Base-by-base conservation (phyloP, 2,329 filamentous ascomycete species). In the Aspergillus quadricinctus region DNA sequence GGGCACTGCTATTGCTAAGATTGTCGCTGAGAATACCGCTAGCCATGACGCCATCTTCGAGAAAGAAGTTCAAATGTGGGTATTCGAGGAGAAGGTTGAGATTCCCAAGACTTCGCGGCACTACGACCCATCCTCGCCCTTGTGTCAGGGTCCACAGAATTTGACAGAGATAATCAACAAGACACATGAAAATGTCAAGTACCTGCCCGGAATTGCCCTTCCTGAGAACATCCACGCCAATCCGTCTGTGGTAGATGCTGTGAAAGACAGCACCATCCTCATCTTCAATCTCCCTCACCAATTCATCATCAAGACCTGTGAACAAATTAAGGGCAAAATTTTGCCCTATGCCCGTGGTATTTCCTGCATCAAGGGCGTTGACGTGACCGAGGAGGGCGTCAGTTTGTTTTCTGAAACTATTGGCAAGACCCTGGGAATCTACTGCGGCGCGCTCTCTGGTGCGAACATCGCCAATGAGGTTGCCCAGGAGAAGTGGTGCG, bases 381-480 rank as follows among this genome's bases (percentile, higher is more conserved):
- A 96, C 65, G 94, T 99, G 35, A 88, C 89, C 3, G 89, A 93
- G 67, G 86, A 90, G 51, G 90, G 89, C 54, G 87, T 97, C 65
- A 87, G 87, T 67, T 83, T 99, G 54, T 97, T 99, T 79, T 95
- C 90, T 54, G 94, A 99, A 77, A 91, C 88, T 74, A 99, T 99
- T 70, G 92, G 92, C 56, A 86, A 90, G 72, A 88, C 88, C 29
- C 82, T 99, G 21, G 90, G 89, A 60, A 99, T 99, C 72, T 99
- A 99, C 80, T 96, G 92, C 68, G 94, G 94, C 68, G 93, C 94
- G 9, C 83, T 99, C 41, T 96, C 91, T 46, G 94, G 94, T 54
- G 94, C 94, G 67, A 99, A 99, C 79, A 94, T 99, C 68, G 94
- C 95, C 50, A 89, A 83, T 64, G 95, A 99, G 75, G 94, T 99